These are phyloP conservation scores for Sporothrix curviconia DNA, from an alignment of 2,329 filamentous ascomycete genomes.

Conservation along the genomic window DNA sequence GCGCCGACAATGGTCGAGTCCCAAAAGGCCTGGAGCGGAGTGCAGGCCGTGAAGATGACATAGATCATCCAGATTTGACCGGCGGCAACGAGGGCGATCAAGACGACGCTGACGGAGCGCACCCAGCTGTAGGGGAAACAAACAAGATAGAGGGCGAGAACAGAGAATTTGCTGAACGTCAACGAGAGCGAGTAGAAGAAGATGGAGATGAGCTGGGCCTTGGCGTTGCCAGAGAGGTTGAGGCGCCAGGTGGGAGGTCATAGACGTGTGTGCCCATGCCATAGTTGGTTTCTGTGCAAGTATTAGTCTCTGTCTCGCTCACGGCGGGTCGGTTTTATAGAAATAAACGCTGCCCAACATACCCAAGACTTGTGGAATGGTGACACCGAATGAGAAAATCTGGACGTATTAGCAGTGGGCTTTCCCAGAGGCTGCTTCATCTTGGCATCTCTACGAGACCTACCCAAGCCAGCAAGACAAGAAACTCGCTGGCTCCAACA, in stretches of 20 bases:
- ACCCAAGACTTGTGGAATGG: constrained; percentile 20
- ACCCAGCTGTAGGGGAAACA: constrained; percentile 26
- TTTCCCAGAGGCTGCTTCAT: background rate
- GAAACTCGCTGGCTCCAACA: constrained; percentile 11
- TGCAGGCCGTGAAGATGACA: constrained; percentile 26
- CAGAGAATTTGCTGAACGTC: constrained; percentile 25
- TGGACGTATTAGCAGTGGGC: constrained; percentile 14
- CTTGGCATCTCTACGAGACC: constrained; percentile 10
- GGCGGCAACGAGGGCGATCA: constrained; percentile 23
- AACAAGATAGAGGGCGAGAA: constrained; percentile 26
- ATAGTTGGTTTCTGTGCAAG: constrained; percentile 7
- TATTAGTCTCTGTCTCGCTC: too few species aligned
- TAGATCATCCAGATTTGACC: constrained; percentile 24
- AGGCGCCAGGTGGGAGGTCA: background rate
- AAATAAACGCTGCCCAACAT: too few species aligned
- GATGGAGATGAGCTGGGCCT: constrained; percentile 17
- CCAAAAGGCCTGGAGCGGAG: constrained; percentile 28
- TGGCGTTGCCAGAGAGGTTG: background rate
- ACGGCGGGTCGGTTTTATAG: too few species aligned
- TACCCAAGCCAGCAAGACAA: constrained; percentile 4
- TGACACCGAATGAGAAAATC: constrained; percentile 25
- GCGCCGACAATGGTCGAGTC: constrained; percentile 15
- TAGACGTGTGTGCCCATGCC: constrained; percentile 15
- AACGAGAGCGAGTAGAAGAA: constrained; percentile 25
- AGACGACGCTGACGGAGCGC: constrained; percentile 25